Evolutionary conservation across 345 rosid species (phyloP).

Genomic region (Brassica carinata): DNA sequence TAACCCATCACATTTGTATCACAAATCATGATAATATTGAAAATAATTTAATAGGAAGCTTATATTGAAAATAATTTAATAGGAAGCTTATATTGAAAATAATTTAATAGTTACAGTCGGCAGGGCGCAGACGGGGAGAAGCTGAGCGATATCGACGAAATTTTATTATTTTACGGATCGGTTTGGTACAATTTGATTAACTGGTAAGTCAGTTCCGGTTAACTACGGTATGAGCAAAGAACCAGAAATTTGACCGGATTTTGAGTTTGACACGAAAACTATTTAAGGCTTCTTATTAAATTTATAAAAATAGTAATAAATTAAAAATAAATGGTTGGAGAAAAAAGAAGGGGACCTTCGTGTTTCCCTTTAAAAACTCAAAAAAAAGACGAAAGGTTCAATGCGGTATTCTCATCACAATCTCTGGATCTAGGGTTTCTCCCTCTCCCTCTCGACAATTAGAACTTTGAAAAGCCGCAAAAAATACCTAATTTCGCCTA

Average conservation of each 20-base stretch:
- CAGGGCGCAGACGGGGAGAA: too few relatives aligned
- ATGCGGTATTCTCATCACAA: slow-evolving; percentile 41
- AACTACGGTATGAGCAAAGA: neutral
- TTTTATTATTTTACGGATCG: neutral
- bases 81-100: too few relatives aligned
- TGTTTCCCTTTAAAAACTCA: slow-evolving; percentile 27
- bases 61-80: too few relatives aligned
- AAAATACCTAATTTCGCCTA: slow-evolving; percentile 25
- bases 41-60: neutral
- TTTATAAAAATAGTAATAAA: neutral
- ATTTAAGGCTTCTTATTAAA: neutral
- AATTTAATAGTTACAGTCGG: too few relatives aligned
- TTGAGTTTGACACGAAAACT: neutral
- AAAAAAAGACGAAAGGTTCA: neutral
- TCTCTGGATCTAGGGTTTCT: slow-evolving; percentile 73
- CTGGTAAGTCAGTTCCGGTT: neutral
- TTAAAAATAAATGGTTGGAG: slow-evolving; percentile 22
- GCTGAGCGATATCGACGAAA: too few relatives aligned
- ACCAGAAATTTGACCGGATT: neutral
- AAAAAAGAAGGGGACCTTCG: slow-evolving; percentile 14
- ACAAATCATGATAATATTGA: neutral
- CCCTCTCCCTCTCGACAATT: neutral
- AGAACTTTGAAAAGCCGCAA: slow-evolving; percentile 27
- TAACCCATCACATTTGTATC: neutral
- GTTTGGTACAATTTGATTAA: neutral